Conservation (phyloP, 192 early-diverging fungal genomes). For the Umbelopsis vinacea region DNA sequence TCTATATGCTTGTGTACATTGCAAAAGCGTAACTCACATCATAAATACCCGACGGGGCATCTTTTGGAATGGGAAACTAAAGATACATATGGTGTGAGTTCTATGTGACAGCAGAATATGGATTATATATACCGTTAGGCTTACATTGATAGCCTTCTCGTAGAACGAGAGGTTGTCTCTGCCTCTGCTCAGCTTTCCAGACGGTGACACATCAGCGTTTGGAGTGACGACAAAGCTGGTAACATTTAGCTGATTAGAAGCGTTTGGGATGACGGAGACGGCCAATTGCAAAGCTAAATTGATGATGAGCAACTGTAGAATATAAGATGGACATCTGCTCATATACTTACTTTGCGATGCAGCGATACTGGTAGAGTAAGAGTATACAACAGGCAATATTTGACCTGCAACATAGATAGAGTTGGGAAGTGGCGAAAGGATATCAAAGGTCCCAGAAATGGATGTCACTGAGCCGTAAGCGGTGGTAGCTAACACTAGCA, state of each 20-base stretch:
- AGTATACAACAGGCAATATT: slow-evolving; percentile 29
- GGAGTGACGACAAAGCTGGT: neutral
- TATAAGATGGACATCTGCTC: neutral
- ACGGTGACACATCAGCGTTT: slow-evolving; percentile 25
- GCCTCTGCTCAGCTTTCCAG: slow-evolving; percentile 9
- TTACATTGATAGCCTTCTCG: slow-evolving; percentile 32
- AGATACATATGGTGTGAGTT: neutral
- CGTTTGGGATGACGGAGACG: neutral
- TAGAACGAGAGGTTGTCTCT: slow-evolving; percentile 9
- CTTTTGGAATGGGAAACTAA: slow-evolving; percentile 30
- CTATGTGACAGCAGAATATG: neutral
- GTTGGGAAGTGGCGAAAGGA: slow-evolving; percentile 23
- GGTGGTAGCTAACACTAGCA: neutral
- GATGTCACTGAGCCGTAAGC: neutral
- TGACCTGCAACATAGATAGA: slow-evolving; percentile 30
- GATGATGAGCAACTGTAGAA: neutral
- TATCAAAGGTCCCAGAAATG: slow-evolving; percentile 6
- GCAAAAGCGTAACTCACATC: slow-evolving; percentile 11
- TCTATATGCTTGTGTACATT: neutral
- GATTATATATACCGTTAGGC: neutral
- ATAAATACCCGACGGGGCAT: slow-evolving; percentile 24
- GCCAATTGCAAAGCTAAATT: neutral
- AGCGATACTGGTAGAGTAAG: slow-evolving; percentile 14
- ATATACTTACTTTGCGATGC: neutral
- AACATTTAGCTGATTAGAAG: neutral